Percentiles rank a stretch among this genome's conserved stretches.
These are phyloP conservation scores for Rutstroemia sp. DNA, from an alignment of 2,329 filamentous ascomycete species.

Conservation along the genomic window DNA sequence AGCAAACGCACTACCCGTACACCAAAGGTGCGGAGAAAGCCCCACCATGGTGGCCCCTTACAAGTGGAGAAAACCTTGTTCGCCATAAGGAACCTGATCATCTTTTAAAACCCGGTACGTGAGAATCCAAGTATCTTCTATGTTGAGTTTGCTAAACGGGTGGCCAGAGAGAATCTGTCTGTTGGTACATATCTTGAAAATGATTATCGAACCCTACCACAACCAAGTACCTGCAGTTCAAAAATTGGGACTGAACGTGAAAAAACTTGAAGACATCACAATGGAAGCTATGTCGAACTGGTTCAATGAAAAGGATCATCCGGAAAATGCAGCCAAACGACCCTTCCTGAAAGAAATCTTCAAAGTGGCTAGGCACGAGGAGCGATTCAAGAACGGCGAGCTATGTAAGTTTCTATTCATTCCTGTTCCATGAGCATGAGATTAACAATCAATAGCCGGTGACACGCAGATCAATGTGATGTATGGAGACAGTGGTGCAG, in stretches of 20 bases:
- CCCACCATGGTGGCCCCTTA: slow-evolving; percentile 59
- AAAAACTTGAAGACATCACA: slow-evolving; percentile 51
- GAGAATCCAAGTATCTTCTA: not conserved
- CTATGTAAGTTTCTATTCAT: slow-evolving; percentile 39
- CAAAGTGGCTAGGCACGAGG: slow-evolving; percentile 49
- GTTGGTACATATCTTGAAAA: slow-evolving; percentile 51
- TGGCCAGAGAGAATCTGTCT: slow-evolving; percentile 49
- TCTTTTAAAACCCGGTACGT: slow-evolving; percentile 56
- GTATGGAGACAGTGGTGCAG: slow-evolving; percentile 15
- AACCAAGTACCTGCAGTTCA: slow-evolving; percentile 38
- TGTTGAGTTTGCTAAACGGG: not conserved
- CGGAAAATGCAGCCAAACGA: slow-evolving; percentile 47
- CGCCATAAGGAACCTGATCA: slow-evolving; percentile 70
- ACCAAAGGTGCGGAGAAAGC: slow-evolving; percentile 55
- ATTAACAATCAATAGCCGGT: slow-evolving; percentile 10
- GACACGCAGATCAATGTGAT: slow-evolving; percentile 16
- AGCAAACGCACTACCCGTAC: slow-evolving; percentile 69
- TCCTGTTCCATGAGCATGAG: not conserved
- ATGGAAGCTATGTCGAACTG: slow-evolving; percentile 50
- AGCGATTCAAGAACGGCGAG: slow-evolving; percentile 47
- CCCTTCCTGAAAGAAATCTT: slow-evolving; percentile 54
- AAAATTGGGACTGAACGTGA: slow-evolving; percentile 40
- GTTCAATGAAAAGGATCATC: slow-evolving; percentile 48
- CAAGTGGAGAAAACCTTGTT: slow-evolving; percentile 47
- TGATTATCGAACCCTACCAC: slow-evolving; percentile 37